Percentiles rank a stretch among this genome's conserved stretches.
These are phyloP conservation scores for Penicillium goetzii DNA, from an alignment of 495 filamentous ascomycete species.

Conservation along the genomic window DNA sequence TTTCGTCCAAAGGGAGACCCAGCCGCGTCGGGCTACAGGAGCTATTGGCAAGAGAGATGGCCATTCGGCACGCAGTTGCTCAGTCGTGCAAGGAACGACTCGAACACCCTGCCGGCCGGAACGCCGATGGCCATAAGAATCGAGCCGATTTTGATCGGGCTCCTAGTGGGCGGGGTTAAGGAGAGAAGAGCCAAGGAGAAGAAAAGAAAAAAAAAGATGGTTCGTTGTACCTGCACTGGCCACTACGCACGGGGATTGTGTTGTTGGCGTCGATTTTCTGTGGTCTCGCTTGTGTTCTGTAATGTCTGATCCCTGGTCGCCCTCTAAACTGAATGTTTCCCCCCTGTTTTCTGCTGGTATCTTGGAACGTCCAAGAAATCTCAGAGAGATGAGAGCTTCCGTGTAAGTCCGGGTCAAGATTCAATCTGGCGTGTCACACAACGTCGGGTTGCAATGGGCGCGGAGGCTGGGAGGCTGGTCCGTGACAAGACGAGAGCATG, in stretches of 20 bases:
- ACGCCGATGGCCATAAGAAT: conserved; percentile 47
- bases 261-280: background rate
- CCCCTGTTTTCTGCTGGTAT: background rate
- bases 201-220: background rate
- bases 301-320: background rate
- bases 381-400: conserved; percentile 6
- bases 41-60: conserved; percentile 49
- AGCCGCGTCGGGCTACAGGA: conserved; percentile 45
- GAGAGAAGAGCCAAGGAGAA: background rate
- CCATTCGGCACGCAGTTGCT: conserved; percentile 42
- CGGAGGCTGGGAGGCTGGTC: conserved; percentile 34
- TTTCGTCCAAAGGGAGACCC: conserved; percentile 43
- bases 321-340: background rate
- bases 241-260: background rate
- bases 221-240: conserved; percentile 8
- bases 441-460: conserved; percentile 37
- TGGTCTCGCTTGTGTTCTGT: conserved; percentile 2
- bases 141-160: conserved; percentile 22
- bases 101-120: conserved; percentile 40
- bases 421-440: conserved; percentile 33
- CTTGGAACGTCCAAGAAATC: background rate
- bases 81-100: conserved; percentile 37
- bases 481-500: conserved; percentile 22
- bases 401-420: conserved; percentile 16
- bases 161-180: conserved; percentile 10